phyloP scores from a whole-genome alignment of 169 alveolate genomes.

The Plasmodium knowlesi region DNA sequence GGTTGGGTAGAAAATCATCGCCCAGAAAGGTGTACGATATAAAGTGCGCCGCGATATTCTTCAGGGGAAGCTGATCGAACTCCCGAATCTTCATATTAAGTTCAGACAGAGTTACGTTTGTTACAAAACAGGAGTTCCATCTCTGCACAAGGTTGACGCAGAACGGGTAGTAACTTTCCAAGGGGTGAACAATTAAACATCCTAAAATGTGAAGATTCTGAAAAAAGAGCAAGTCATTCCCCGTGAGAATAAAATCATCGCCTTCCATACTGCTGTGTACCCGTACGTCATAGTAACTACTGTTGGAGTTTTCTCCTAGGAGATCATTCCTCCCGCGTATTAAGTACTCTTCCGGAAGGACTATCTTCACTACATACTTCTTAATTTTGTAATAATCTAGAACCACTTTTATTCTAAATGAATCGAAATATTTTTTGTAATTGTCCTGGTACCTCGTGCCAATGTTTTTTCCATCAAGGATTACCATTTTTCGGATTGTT shows the following conservation, averaged over 20 bases:
- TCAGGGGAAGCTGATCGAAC: not conserved
- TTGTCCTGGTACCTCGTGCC: conserved; percentile 53
- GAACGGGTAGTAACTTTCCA: conserved; percentile 37
- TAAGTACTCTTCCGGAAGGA: conserved; percentile 42
- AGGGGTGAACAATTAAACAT: conserved; percentile 32
- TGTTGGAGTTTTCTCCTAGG: not conserved
- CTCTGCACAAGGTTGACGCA: conserved; percentile 17
- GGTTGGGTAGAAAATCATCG: conserved; percentile 52
- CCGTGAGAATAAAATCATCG: not conserved
- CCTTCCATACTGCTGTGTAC: not conserved
- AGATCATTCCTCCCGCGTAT: not conserved
- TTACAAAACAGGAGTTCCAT: conserved; percentile 38
- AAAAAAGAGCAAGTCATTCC: conserved; percentile 25
- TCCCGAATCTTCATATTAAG: not conserved
- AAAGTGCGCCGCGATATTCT: conserved; percentile 1
- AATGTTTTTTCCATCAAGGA: conserved; percentile 54
- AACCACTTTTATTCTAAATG: conserved; percentile 35
- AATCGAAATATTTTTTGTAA: conserved; percentile 47
- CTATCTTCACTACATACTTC: conserved; percentile 23
- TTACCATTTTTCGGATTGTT: not conserved
- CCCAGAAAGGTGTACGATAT: conserved; percentile 57
- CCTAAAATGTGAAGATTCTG: conserved; percentile 34
- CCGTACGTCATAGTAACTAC: not conserved
- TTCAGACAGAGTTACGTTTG: conserved; percentile 27
- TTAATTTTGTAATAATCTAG: conserved; percentile 23